Conservation (phyloP, 768 basidiomycete species). For the Gloeostereum incarnatum region DNA sequence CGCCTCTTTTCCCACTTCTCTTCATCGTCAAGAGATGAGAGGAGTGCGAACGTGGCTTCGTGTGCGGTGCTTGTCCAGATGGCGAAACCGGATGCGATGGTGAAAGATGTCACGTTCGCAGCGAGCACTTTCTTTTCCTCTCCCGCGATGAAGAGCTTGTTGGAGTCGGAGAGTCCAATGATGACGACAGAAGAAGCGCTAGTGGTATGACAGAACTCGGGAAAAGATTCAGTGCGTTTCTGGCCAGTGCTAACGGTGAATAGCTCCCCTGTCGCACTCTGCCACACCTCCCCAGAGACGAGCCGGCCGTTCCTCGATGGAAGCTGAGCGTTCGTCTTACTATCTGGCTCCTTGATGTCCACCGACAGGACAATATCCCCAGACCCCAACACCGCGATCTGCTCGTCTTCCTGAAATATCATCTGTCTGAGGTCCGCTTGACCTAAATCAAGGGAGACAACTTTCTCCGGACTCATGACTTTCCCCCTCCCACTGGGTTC, state of each 20-base stretch:
- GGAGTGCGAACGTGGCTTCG: constrained; percentile 65
- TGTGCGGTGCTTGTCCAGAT: constrained; percentile 83
- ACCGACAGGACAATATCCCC: too few relatives aligned
- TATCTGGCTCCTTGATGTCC: neutral
- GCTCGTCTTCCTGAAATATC: constrained; percentile 20
- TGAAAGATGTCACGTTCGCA: constrained; percentile 62
- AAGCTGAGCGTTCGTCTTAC: constrained; percentile 15
- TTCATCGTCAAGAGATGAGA: constrained; percentile 21
- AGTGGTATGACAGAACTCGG: constrained; percentile 51
- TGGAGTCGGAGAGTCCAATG: constrained; percentile 56
- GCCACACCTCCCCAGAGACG: constrained; percentile 28
- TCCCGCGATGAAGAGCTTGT: constrained; percentile 51
- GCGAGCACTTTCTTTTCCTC: constrained; percentile 26
- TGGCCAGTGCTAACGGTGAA: constrained; percentile 23
- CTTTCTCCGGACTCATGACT: constrained; percentile 43
- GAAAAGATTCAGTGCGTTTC: constrained; percentile 30
- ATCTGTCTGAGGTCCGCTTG: constrained; percentile 10
- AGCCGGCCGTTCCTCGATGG: constrained; percentile 39
- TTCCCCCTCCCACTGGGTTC: constrained; percentile 47
- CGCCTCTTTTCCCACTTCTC: constrained; percentile 60
- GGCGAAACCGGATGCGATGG: constrained; percentile 62
- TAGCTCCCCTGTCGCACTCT: constrained; percentile 39
- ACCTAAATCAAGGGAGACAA: too few relatives aligned
- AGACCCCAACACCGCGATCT: constrained; percentile 15
- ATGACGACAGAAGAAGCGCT: constrained; percentile 27